Conservation (phyloP, 2,329 filamentous ascomycete species). For the Pestalotiopsis sp. region DNA sequence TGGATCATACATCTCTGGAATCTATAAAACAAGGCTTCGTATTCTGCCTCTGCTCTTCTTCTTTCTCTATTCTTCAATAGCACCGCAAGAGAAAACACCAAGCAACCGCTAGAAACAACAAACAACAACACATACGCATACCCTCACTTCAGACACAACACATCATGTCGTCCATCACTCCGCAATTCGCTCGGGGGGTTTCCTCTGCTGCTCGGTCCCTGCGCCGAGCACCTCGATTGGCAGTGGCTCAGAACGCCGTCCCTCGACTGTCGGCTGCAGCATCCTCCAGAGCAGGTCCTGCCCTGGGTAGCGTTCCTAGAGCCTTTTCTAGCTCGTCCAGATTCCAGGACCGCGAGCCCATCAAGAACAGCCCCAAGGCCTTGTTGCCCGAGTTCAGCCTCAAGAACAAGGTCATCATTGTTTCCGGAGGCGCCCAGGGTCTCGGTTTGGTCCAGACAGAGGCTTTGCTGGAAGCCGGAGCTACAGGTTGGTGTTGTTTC, state of each 20-base stretch:
- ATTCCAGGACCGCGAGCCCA: conserved; percentile 1
- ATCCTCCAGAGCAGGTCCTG: not conserved
- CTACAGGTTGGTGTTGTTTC: conserved; percentile 49
- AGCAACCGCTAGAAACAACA: not conserved
- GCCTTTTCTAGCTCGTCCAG: not conserved
- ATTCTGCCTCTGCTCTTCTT: not conserved
- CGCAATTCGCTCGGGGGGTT: not conserved
- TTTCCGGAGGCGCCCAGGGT: conserved; percentile 77
- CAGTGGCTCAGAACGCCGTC: not conserved
- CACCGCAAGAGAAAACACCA: not conserved
- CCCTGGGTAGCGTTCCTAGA: not conserved
- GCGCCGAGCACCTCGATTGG: not conserved
- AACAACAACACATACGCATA: not conserved
- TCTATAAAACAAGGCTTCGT: not conserved
- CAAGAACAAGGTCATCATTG: conserved; percentile 71
- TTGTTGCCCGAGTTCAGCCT: conserved; percentile 74
- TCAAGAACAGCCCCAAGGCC: conserved; percentile 12
- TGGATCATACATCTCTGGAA: not conserved
- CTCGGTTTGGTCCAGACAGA: conserved; percentile 79
- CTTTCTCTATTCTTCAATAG: not conserved
- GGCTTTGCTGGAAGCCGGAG: conserved; percentile 78
- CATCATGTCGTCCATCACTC: not conserved
- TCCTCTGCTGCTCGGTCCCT: not conserved
- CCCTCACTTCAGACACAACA: not conserved
- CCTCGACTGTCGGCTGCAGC: not conserved